phyloP scores from a whole-genome alignment of 1,284 basidiomycete species.

The Gyrodon tennesseensis region DNA sequence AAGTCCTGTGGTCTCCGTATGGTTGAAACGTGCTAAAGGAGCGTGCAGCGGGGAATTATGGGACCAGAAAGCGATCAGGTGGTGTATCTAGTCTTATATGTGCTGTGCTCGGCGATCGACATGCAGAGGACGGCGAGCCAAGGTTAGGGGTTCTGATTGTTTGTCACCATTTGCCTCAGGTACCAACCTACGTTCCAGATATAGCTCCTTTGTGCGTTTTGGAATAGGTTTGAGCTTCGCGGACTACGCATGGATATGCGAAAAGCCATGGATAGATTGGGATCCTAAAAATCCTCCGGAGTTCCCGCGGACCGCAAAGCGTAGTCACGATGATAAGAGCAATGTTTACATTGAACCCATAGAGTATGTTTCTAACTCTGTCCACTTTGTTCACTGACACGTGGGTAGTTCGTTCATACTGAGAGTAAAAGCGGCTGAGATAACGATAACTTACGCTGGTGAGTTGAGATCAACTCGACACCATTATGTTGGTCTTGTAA shows the following conservation, averaged over 20 bases:
- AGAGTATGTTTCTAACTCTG: slow-evolving; percentile 53
- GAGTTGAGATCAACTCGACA: slow-evolving; percentile 20
- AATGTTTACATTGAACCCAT: slow-evolving; percentile 79
- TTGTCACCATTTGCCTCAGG: background rate
- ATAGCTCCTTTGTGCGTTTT: slow-evolving; percentile 78
- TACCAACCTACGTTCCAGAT: slow-evolving; percentile 48
- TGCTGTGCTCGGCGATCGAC: slow-evolving; percentile 71
- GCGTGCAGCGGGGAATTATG: slow-evolving; percentile 67
- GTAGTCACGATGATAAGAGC: slow-evolving; percentile 70
- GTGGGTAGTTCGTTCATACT: slow-evolving; percentile 75
- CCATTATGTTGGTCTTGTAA: background rate
- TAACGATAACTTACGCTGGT: slow-evolving; percentile 74
- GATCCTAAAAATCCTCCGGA: slow-evolving; percentile 63
- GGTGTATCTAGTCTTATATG: slow-evolving; percentile 80
- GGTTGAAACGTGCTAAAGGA: slow-evolving; percentile 3
- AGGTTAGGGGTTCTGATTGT: slow-evolving; percentile 49
- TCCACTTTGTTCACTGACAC: slow-evolving; percentile 11
- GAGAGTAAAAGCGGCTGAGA: slow-evolving; percentile 89
- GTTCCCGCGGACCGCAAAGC: slow-evolving; percentile 61
- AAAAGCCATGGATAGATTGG: slow-evolving; percentile 73
- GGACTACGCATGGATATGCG: slow-evolving; percentile 80
- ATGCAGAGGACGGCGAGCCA: slow-evolving; percentile 56
- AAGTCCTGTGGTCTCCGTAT: slow-evolving; percentile 32
- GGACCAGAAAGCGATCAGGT: slow-evolving; percentile 68
- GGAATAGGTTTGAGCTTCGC: slow-evolving; percentile 82